phyloP scores from a whole-genome alignment of 129 eudicot genomes.

The Helianthus annuus region DNA sequence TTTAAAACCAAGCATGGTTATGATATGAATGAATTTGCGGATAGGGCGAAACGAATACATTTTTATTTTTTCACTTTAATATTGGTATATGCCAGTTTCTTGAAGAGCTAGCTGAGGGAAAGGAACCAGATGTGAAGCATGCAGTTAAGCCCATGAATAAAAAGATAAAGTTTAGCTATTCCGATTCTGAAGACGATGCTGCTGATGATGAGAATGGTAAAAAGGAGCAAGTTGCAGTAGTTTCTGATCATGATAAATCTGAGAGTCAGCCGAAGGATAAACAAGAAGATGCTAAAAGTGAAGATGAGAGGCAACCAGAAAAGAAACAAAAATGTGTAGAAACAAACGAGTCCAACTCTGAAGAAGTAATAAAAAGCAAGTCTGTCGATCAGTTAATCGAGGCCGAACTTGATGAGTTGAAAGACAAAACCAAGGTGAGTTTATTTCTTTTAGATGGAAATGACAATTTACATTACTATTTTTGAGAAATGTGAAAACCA shows the following conservation, averaged over 20 bases:
- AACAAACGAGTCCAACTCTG: constrained; percentile 30
- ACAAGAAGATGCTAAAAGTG: constrained; percentile 34
- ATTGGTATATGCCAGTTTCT: constrained; percentile 48
- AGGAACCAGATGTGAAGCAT: constrained; percentile 32
- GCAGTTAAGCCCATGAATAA: constrained; percentile 61
- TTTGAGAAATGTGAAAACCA: not conserved
- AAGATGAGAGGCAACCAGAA: constrained; percentile 49
- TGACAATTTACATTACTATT: not conserved
- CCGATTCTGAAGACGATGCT: constrained; percentile 68
- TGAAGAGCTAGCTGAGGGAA: constrained; percentile 80
- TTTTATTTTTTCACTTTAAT: not conserved
- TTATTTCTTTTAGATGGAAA: not conserved
- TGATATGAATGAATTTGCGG: not conserved
- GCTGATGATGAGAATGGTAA: constrained; percentile 35
- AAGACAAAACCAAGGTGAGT: constrained; percentile 88
- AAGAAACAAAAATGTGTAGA: constrained; percentile 67
- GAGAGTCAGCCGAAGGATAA: constrained; percentile 32
- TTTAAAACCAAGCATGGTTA: not conserved
- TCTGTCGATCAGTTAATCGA: constrained; percentile 87
- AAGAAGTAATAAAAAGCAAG: constrained; percentile 33
- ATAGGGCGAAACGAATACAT: not conserved
- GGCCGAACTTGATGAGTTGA: constrained; percentile 80
- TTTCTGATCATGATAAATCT: constrained; percentile 16
- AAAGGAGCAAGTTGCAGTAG: constrained; percentile 36
- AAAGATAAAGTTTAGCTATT: constrained; percentile 66